phyloP scores from a whole-genome alignment of 176 grass and related monocot genomes.

The Coix lacrymajobi region DNA sequence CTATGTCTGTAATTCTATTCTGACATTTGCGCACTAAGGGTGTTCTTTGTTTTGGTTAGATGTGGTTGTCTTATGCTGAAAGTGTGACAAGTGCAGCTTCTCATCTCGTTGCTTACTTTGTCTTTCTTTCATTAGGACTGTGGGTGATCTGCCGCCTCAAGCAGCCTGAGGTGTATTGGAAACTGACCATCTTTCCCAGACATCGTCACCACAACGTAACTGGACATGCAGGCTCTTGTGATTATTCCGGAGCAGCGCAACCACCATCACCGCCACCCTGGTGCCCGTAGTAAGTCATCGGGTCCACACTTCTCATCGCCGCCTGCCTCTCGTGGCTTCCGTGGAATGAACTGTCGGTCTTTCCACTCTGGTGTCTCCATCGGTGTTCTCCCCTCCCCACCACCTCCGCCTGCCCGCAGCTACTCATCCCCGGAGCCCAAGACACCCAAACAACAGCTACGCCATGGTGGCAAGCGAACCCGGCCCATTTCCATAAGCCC shows the following conservation, averaged over 20 bases:
- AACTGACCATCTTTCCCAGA: not conserved
- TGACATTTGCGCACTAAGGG: not conserved
- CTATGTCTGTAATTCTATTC: not conserved
- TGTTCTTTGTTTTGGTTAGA: not conserved
- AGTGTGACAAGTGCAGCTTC: not conserved
- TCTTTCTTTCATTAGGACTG: slow-evolving; percentile 12
- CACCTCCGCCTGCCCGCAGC: not conserved
- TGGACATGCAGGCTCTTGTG: slow-evolving; percentile 51
- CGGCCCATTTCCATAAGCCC: slow-evolving; percentile 45
- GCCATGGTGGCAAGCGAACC: slow-evolving; percentile 33
- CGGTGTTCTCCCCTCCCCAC: slow-evolving; percentile 22
- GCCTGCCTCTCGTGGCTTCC: slow-evolving; percentile 15
- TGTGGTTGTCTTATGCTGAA: not conserved
- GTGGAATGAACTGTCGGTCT: slow-evolving; percentile 51
- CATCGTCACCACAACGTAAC: not conserved
- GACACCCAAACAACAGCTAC: slow-evolving; percentile 21
- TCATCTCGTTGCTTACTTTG: not conserved
- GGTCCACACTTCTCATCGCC: slow-evolving; percentile 27
- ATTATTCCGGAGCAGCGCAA: slow-evolving; percentile 53
- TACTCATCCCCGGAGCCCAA: slow-evolving; percentile 29
- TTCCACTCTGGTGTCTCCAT: slow-evolving; percentile 29
- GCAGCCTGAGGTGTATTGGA: slow-evolving; percentile 4
- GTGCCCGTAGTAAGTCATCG: slow-evolving; percentile 17
- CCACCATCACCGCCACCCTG: slow-evolving; percentile 34
- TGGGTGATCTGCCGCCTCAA: not conserved